These are phyloP conservation scores for Trichoderma cornu-damae DNA, from an alignment of 2,329 filamentous ascomycete species.

Conservation along the genomic window DNA sequence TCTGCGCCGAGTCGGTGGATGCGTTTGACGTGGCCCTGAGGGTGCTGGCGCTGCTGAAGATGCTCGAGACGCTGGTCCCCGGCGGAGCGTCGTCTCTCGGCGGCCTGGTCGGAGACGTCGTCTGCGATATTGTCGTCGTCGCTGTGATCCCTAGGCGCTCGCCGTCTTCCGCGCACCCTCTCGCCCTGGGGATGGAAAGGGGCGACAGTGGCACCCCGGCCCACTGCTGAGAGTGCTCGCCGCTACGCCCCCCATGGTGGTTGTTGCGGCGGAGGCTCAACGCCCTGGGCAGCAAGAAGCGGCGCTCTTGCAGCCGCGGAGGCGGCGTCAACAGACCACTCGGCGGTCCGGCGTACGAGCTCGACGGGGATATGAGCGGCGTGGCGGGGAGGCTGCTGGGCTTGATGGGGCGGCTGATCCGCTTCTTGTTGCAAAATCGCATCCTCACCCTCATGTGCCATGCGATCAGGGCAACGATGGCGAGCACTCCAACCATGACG, in stretches of 20 bases:
- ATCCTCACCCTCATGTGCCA: constrained; percentile 34
- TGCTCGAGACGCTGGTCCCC: constrained; percentile 1
- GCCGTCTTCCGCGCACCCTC: neutral
- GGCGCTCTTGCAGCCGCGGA: constrained; percentile 44
- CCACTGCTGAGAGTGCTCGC: neutral
- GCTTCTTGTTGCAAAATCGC: neutral
- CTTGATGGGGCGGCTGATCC: constrained; percentile 19
- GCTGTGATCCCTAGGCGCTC: neutral
- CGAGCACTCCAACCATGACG: constrained; percentile 36
- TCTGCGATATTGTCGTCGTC: neutral
- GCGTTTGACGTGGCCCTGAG: neutral
- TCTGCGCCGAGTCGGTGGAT: neutral
- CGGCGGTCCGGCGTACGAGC: constrained; percentile 25
- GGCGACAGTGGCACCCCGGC: neutral
- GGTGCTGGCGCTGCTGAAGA: neutral
- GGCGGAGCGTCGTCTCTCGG: neutral
- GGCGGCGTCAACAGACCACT: constrained; percentile 40
- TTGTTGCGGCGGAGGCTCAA: constrained; percentile 7
- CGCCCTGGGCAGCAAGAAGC: constrained; percentile 33
- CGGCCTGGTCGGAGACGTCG: neutral
- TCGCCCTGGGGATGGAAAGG: neutral
- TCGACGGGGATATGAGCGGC: constrained; percentile 39
- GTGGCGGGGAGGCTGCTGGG: constrained; percentile 30
- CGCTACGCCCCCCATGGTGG: neutral
- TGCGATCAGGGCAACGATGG: constrained; percentile 35